Percentiles rank a stretch among this genome's conserved stretches.
Conservation (phyloP, 176 grass and related monocot species). For the barley (Hordeum vulgare) region DNA sequence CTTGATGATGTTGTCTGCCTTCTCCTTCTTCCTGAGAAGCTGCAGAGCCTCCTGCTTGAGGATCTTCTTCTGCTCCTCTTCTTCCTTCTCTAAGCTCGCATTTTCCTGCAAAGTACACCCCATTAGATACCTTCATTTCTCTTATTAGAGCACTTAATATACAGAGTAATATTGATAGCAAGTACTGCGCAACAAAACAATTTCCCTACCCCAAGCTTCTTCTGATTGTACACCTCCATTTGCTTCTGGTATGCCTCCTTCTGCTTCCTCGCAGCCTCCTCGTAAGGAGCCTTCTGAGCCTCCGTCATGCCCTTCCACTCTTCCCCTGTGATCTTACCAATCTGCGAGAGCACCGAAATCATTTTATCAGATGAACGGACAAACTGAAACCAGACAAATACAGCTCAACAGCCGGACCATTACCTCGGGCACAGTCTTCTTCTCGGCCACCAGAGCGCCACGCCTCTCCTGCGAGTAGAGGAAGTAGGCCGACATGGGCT, state of each 20-base stretch:
- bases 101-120: slow-evolving; percentile 36
- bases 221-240: slow-evolving; percentile 80
- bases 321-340: slow-evolving; percentile 75
- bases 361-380: neutral
- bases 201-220: slow-evolving; percentile 47
- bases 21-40: slow-evolving; percentile 89
- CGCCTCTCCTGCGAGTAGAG: slow-evolving; percentile 69
- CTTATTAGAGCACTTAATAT: neutral
- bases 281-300: slow-evolving; percentile 61
- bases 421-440: slow-evolving; percentile 74
- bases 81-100: slow-evolving; percentile 54
- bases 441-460: slow-evolving; percentile 30
- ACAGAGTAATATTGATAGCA: no score
- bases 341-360: slow-evolving; percentile 14
- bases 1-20: slow-evolving; percentile 89
- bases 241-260: slow-evolving; percentile 58
- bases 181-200: neutral
- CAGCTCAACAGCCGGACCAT: neutral
- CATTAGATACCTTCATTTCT: neutral
- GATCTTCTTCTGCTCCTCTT: slow-evolving; percentile 71
- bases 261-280: slow-evolving; percentile 47
- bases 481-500: slow-evolving; percentile 79
- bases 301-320: slow-evolving; percentile 81
- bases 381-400: neutral
- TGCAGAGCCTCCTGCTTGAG: slow-evolving; percentile 86